Conservation (phyloP, 1,139 yeast genomes). For the Yamadazyma triangularis region DNA sequence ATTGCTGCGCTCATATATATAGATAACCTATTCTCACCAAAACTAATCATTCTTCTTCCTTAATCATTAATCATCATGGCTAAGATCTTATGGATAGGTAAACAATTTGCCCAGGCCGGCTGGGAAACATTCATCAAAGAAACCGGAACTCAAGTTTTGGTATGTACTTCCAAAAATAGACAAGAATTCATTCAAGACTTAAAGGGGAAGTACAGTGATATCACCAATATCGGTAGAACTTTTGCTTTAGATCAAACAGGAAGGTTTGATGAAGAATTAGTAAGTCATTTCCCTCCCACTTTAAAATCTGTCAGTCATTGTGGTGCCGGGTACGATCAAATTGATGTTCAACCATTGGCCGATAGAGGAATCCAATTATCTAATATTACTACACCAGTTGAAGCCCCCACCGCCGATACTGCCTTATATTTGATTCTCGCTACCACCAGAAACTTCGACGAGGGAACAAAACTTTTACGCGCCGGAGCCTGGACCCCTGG, state of each 20-base stretch:
- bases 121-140: conserved; percentile 46
- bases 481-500: conserved; percentile 54
- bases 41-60: too few species aligned
- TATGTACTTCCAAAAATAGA: conserved; percentile 40
- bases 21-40: neutral
- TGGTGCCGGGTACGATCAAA: conserved; percentile 95
- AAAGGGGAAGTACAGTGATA: conserved; percentile 42
- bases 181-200: conserved; percentile 50
- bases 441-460: conserved; percentile 62
- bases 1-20: too few species aligned
- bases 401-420: conserved; percentile 79
- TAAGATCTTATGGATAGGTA: conserved; percentile 58
- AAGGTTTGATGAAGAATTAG: conserved; percentile 68
- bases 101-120: conserved; percentile 48
- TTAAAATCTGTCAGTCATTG: conserved; percentile 67
- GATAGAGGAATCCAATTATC: conserved; percentile 58
- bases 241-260: conserved; percentile 55
- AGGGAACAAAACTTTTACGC: conserved; percentile 39
- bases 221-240: conserved; percentile 50
- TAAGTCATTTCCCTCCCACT: conserved; percentile 52
- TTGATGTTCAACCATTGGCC: conserved; percentile 53
- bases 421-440: conserved; percentile 64
- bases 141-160: conserved; percentile 45
- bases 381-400: conserved; percentile 70
- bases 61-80: conserved; percentile 9